Evolutionary conservation across 805 yeast genomes (phyloP).

Genomic region (Ogataea glucozyma): DNA sequence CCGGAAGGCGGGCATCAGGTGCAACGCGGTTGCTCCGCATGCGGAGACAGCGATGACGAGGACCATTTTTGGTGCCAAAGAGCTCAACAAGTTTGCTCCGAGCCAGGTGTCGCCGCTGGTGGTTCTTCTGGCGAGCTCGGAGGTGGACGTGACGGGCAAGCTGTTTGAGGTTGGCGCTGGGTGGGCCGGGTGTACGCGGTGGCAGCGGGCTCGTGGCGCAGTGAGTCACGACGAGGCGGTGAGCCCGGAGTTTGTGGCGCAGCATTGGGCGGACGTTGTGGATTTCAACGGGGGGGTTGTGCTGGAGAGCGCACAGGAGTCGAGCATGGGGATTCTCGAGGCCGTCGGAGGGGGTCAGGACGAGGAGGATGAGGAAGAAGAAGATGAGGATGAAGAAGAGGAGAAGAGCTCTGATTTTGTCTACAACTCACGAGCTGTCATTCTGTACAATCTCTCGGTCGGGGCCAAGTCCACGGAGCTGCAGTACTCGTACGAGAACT

Average conservation of each 20-base stretch:
- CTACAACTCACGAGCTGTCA: slow-evolving; percentile 68
- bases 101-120: slow-evolving; percentile 88
- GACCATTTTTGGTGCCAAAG: slow-evolving; percentile 77
- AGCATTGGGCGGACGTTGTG: slow-evolving; percentile 63
- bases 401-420: slow-evolving; percentile 47
- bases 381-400: slow-evolving; percentile 41
- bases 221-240: slow-evolving; percentile 55
- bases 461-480: slow-evolving; percentile 82
- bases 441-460: slow-evolving; percentile 84
- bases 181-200: slow-evolving; percentile 92
- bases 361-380: slow-evolving; percentile 44
- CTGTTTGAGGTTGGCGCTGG: slow-evolving; percentile 94
- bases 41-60: slow-evolving; percentile 98
- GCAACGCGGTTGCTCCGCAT: slow-evolving; percentile 90
- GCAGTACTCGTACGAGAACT: slow-evolving; percentile 76
- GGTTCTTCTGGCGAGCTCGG: slow-evolving; percentile 74
- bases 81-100: slow-evolving; percentile 82
- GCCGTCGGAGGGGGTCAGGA: slow-evolving; percentile 53
- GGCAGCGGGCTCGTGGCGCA: slow-evolving; percentile 90
- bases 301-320: slow-evolving; percentile 67
- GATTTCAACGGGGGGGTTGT: slow-evolving; percentile 61
- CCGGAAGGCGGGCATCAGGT: slow-evolving; percentile 69
- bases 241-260: slow-evolving; percentile 69
- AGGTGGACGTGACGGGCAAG: slow-evolving; percentile 70
- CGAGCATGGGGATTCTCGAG: slow-evolving; percentile 74